phyloP scores from a whole-genome alignment of 2,329 filamentous ascomycete species.

The Fusarium dlaminii region DNA sequence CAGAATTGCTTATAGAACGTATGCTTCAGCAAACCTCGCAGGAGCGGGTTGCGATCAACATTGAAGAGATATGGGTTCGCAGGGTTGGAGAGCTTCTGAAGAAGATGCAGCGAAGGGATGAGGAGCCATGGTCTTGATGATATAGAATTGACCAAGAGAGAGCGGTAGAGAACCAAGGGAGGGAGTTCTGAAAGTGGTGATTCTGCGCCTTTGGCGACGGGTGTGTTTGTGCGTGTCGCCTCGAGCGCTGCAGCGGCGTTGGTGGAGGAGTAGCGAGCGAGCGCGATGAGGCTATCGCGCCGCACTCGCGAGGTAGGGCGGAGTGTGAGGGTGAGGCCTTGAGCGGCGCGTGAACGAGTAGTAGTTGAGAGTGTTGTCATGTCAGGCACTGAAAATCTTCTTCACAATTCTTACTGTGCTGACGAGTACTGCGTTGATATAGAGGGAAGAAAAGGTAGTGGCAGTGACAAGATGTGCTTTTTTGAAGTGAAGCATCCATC shows the following conservation, averaged over 20 bases:
- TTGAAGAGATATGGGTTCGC: conserved; percentile 51
- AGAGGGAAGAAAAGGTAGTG: neutral
- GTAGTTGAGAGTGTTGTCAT: conserved; percentile 29
- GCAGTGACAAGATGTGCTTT: neutral
- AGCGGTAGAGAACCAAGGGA: conserved; percentile 50
- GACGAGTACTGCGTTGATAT: neutral
- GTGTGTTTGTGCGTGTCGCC: conserved; percentile 14
- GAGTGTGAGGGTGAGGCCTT: conserved; percentile 15
- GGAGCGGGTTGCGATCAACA: conserved; percentile 60
- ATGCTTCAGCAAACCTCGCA: conserved; percentile 58
- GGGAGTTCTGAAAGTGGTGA: conserved; percentile 46
- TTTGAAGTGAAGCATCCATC: conserved; percentile 9
- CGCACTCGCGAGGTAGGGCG: neutral
- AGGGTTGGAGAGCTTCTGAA: conserved; percentile 48
- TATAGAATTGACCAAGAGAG: conserved; percentile 55
- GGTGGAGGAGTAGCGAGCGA: conserved; percentile 7
- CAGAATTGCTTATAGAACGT: conserved; percentile 67
- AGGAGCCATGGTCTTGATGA: conserved; percentile 56
- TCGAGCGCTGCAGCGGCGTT: conserved; percentile 18
- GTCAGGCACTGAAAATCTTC: neutral
- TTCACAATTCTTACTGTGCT: neutral
- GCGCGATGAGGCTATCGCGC: conserved; percentile 5
- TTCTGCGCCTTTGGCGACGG: neutral
- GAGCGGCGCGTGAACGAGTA: conserved; percentile 17
- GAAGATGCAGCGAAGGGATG: conserved; percentile 49